Percentiles rank a stretch among this genome's conserved stretches.
These are phyloP conservation scores for Pseudogymnoascus sp. DNA, from an alignment of 2,329 filamentous ascomycete genomes.

Conservation along the genomic window DNA sequence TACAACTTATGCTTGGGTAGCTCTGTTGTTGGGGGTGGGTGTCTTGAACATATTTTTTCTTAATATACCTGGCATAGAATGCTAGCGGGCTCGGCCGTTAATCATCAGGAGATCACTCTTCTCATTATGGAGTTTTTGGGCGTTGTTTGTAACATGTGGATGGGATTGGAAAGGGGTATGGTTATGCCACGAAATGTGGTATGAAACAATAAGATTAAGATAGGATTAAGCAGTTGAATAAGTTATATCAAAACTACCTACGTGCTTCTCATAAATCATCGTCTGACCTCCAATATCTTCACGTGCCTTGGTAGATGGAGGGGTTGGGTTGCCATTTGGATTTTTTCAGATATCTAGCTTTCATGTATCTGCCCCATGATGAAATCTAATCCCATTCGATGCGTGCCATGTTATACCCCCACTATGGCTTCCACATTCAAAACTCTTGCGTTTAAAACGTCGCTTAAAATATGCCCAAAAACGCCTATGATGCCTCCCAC, in stretches of 20 bases:
- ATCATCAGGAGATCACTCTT: constrained; percentile 8
- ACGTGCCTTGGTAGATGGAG: not conserved
- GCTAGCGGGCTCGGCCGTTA: constrained; percentile 6
- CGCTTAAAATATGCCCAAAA: constrained; percentile 8
- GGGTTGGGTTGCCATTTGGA: not conserved
- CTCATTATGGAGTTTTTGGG: constrained; percentile 2
- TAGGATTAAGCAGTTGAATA: constrained; percentile 2
- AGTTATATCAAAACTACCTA: not conserved
- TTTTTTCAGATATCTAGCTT: not conserved
- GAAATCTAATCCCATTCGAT: not conserved
- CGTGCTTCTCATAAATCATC: not conserved
- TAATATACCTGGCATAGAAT: constrained; percentile 6
- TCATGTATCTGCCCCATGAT: not conserved
- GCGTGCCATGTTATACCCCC: not conserved
- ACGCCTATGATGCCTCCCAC: constrained; percentile 4
- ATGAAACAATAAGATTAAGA: constrained; percentile 2
- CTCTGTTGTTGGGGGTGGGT: constrained; percentile 3
- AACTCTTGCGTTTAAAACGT: not conserved
- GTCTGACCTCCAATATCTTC: not conserved
- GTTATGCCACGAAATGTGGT: not conserved
- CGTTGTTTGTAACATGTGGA: constrained; percentile 4
- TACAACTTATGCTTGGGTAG: not conserved
- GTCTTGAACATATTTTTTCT: constrained; percentile 2
- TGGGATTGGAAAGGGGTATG: constrained; percentile 6
- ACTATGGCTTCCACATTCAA: not conserved